Conservation (phyloP, 495 filamentous ascomycete species). For the Aspergillus steynii region DNA sequence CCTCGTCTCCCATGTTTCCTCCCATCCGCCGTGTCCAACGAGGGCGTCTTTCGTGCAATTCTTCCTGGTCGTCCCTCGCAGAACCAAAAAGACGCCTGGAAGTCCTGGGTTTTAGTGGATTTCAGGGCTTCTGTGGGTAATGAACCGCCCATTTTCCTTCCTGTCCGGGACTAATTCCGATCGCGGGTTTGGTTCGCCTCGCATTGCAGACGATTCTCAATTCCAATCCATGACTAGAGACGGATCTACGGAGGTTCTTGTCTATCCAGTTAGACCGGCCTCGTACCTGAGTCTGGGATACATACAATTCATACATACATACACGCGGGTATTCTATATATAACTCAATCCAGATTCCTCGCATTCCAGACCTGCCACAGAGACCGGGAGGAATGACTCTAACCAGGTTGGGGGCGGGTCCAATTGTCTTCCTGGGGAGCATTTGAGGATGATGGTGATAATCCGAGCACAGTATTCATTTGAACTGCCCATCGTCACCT, state of each 20-base stretch:
- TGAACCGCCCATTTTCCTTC: slow-evolving; percentile 19
- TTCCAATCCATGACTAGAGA: neutral
- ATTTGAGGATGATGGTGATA: too few relatives aligned
- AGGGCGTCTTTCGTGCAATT: too few relatives aligned
- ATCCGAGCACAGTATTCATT: too few relatives aligned
- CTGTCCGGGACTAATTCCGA: neutral
- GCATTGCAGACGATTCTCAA: neutral
- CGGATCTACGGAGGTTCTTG: neutral
- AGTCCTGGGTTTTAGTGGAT: slow-evolving; percentile 21
- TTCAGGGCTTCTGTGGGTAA: slow-evolving; percentile 35
- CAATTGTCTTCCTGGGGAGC: neutral
- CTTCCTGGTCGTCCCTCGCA: neutral
- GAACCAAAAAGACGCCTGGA: slow-evolving; percentile 7
- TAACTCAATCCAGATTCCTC: neutral
- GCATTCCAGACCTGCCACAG: neutral
- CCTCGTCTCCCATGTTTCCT: neutral
- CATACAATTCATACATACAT: too few relatives aligned
- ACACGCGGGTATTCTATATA: neutral
- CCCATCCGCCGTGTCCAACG: too few relatives aligned
- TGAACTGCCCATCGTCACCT: neutral
- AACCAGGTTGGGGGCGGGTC: neutral
- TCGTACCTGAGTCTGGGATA: neutral
- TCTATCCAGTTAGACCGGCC: neutral
- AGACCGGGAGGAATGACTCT: neutral
- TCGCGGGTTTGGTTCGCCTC: neutral